Evolutionary conservation across 371 early-diverging fungal genomes (phyloP).

Genomic region (Catenaria anguillulae): DNA sequence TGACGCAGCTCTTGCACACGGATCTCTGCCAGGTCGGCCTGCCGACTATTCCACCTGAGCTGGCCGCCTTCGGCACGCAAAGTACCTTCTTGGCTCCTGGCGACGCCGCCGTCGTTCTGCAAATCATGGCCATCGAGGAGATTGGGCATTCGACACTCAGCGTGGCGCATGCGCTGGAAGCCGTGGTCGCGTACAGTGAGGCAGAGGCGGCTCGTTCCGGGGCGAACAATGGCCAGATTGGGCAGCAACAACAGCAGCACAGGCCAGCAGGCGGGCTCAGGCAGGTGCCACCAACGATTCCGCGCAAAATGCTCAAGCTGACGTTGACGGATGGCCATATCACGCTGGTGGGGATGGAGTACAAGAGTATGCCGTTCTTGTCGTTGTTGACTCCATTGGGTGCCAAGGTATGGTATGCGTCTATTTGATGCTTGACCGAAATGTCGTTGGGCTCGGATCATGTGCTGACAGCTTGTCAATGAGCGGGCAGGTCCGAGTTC

Average conservation of each 20-base stretch:
- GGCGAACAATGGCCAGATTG: neutral
- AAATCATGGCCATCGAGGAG: neutral
- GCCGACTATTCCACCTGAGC: neutral
- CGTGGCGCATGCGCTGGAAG: neutral
- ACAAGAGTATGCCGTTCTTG: neutral
- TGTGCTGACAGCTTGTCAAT: too few relatives aligned
- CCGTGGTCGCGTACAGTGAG: neutral
- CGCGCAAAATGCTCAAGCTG: slow-evolving; percentile 1
- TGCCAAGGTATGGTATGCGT: slow-evolving; percentile 7
- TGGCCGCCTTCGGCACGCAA: neutral
- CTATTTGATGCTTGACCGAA: too few relatives aligned
- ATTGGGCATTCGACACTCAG: neutral
- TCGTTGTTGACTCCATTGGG: neutral
- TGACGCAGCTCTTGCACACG: neutral
- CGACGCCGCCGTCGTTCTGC: neutral
- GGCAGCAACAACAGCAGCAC: neutral
- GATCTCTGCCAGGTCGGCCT: neutral
- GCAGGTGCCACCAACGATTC: neutral
- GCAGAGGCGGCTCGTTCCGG: too few relatives aligned
- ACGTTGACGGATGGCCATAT: neutral
- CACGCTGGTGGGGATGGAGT: neutral
- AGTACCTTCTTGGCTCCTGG: neutral
- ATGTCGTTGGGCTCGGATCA: too few relatives aligned
- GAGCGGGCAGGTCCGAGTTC: neutral
- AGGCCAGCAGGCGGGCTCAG: neutral